Evolutionary conservation across 2,329 filamentous ascomycete species (phyloP), one percentile per base, ranked within the genome.

Genomic region (Fusarium gaditjirri): DNA sequence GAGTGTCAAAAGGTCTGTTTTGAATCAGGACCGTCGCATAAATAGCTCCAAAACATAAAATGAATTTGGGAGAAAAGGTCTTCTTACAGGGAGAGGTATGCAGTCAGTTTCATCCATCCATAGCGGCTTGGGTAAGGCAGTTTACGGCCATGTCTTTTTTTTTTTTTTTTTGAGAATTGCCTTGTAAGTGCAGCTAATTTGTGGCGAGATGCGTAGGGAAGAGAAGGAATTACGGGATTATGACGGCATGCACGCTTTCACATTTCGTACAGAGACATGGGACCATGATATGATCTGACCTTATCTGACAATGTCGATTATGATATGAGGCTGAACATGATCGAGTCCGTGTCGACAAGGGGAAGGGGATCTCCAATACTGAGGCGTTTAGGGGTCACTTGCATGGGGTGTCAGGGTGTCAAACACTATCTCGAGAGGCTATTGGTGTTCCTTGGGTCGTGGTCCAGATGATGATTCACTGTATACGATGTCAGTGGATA

Each of bases 311-410:
- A 14, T 46, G 44, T 17, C n/a, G 38, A 68, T 46, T 56, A 36
- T 23, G 31, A 27, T 23, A 38, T 53, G 49, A 42, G 52, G 43
- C 57, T 47, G 35, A 64, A 50, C 23, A 27, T 16, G 38, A 43
- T 36, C 16, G 21, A 61, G 44, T 44, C 57, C 35, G 46, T 47
- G 21, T 46, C 39, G 29, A 41, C 25, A 38, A 39, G 36, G 31
- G 61, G 25, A 47, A 11, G 19, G n/a, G 11, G 29, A 62, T 33
- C 49, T 35, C 39, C 50, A 39, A 50, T 14, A 13, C 6, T 59
- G 64, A 62, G 64, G 49, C 49, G 49, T 64, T 68, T 38, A 64
- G 33, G 64, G 64, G 64, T 64, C 65, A 29, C 23, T 63, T 46
- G 31, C 16, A 57, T 58, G 44, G 39, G 36, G 36, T 38, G 17